Base-by-base conservation (phyloP, 441 rosid species). In the Codiaeum variegatum region DNA sequence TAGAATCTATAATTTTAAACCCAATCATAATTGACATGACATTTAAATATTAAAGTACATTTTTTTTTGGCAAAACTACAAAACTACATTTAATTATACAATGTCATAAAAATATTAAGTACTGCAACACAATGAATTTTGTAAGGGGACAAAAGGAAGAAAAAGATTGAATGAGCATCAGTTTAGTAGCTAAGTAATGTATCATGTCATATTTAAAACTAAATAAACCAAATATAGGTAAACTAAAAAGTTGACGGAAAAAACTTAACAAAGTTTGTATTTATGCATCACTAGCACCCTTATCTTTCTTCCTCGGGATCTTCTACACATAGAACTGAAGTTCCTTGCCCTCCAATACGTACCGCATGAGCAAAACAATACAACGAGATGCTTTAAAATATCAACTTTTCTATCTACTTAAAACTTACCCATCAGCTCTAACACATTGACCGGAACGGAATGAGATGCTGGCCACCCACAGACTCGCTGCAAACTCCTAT, bases 401-500 rank as follows among this genome's bases (percentile, higher is more conserved):
- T 28, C 47, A 8, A 31, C 5, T 15, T 49, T 34, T 12, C 42
- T 12, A 31, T 44, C 38, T 18, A 21, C n/a, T 42, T 11, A 9
- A 24, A 10, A 24, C 73, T 38, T 19, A 86, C 88, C 90, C 88
- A 34, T 87, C 90, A 32, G 86, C 85, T 70, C 88, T 86, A 64
- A 88, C 88, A 52, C 90, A 87, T 49, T 85, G 88, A 34, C 88
- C 88, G 11, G 88, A 87, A 5, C 88, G 81, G 12, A 88, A 86
- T 63, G 90, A 81, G 64, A 86, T 84, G 60, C 83, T 77, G 32
- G 90, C 90, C 62, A 85, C 32, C 73, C 85, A 69, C 63, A 87
- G 84, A 60, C 88, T 88, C 63, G 82, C 26, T 6, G 87, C 76
- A 73, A 87, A 87, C 74, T 84, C 88, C 74, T 87, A 87, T 73